phyloP scores from a whole-genome alignment of 2,329 filamentous ascomycete genomes.

The Chaetomium sp. region DNA sequence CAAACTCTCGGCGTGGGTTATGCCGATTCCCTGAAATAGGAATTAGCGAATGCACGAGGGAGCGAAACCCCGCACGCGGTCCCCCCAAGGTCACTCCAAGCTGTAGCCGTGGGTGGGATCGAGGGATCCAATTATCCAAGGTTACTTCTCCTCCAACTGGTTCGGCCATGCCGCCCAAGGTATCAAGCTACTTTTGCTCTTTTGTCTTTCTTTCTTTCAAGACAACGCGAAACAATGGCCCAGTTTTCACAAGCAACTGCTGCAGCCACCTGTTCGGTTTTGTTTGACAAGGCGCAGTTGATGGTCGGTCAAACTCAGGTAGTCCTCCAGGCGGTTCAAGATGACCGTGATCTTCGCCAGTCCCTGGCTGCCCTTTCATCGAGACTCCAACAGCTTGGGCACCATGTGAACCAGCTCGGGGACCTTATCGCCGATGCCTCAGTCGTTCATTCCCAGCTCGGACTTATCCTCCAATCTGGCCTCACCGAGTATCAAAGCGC shows the following conservation, averaged over 20 bases:
- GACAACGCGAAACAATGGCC: neutral
- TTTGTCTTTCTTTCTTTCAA: neutral
- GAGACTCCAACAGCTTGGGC: slow-evolving; percentile 22
- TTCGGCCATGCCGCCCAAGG: neutral
- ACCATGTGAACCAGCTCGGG: slow-evolving; percentile 23
- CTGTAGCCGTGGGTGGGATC: no score
- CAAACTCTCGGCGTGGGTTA: no score
- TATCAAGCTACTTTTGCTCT: neutral
- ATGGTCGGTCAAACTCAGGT: slow-evolving; percentile 9
- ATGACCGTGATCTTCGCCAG: neutral
- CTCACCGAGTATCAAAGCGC: slow-evolving; percentile 17
- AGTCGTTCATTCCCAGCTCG: slow-evolving; percentile 9
- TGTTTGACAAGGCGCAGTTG: slow-evolving; percentile 1
- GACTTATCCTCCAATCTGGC: neutral
- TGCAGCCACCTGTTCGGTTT: neutral
- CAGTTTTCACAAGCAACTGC: neutral
- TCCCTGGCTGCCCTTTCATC: slow-evolving; percentile 13
- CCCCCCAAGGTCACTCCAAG: no score
- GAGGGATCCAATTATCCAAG: neutral
- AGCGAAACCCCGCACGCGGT: neutral
- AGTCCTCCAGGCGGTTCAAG: neutral
- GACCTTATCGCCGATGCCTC: slow-evolving; percentile 13
- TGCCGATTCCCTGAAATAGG: no score
- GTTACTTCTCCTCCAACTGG: neutral
- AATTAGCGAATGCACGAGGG: no score